Evolutionary conservation across 1,139 yeast species (phyloP).

Genomic region (Meyerozyma elateridarum): DNA sequence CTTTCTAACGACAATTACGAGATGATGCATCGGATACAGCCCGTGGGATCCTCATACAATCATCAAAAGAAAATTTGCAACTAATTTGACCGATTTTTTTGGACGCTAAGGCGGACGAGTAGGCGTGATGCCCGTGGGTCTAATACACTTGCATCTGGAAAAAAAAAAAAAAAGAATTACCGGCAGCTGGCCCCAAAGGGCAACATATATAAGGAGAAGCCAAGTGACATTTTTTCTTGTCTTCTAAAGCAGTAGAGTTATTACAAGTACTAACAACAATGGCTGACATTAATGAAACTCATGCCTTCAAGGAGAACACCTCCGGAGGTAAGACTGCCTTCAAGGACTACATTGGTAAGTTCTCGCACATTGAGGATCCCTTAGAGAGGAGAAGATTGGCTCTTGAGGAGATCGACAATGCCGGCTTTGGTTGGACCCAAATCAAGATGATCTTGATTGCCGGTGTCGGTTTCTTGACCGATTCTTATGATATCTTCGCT

Average conservation of each 20-base stretch:
- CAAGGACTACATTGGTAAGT: conserved; percentile 80
- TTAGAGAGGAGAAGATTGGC: conserved; percentile 88
- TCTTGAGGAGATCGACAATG: conserved; percentile 80
- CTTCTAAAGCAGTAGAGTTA: too few species aligned
- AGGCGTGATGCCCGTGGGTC: conserved; percentile 5
- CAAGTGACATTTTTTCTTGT: too few species aligned
- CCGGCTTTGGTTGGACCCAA: conserved; percentile 85
- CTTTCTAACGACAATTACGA: too few species aligned
- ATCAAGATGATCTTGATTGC: conserved; percentile 83
- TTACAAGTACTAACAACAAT: conserved; percentile 11
- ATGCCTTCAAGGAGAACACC: conserved; percentile 17
- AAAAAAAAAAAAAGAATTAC: conserved; percentile 1
- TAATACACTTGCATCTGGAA: conserved; percentile 3
- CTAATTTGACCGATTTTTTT: too few species aligned
- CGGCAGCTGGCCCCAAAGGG: too few species aligned
- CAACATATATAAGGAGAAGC: too few species aligned
- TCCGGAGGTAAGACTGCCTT: conserved; percentile 85
- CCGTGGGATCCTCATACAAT: too few species aligned
- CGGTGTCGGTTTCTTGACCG: conserved; percentile 92
- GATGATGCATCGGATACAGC: too few species aligned
- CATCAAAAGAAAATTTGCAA: neutral
- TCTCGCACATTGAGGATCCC: conserved; percentile 82
- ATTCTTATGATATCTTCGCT: conserved; percentile 88
- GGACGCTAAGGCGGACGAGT: too few species aligned
- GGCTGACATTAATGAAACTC: conserved; percentile 22